Evolutionary conservation across 2,329 filamentous ascomycete genomes (phyloP), one percentile per base, ranked within the genome.

Genomic region (Claviceps quebecensis): DNA sequence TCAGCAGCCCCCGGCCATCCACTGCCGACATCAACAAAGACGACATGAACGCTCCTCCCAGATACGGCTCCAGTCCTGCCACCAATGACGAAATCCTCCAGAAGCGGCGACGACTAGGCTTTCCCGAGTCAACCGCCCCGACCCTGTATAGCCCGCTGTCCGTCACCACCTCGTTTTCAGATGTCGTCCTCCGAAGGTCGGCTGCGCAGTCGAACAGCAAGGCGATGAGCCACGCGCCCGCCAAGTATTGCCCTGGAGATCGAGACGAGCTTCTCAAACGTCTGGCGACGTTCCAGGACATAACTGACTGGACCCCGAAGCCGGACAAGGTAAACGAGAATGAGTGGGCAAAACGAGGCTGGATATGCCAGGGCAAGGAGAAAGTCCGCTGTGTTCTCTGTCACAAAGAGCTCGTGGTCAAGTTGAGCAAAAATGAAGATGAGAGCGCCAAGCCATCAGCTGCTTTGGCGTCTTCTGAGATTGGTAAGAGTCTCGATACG

Each of bases 281-380:
- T 23, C 73, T 98, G 29, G 84, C 84, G 54, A 94, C 88, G 0
- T 98, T 95, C 63, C 86, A 91, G 62, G 88, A 91, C 58, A 82
- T 97, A 47, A 93, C 88, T 50, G 80, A 86, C 63, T 98, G 91
- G 91, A 85, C 86, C n/a, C 86, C 87, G 0, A 97, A 97, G 65
- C 90, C 93, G 0, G 80, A 90, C 49, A 75, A 74, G 37, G 83
- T 97, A 59, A 88, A 81, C 62, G 93, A 97, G 68, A 82, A 96
- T 7, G 85, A 89, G 65, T 98, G 93, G 93, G 90, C 90, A 0
- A 95, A 91, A 71, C 74, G 86, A 53, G 91, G 91, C 1, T 98
- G 93, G 91, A 75, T 84, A 4, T 96, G 91, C 60, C 81, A 85
- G 45, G 84, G 84, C 59, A 81, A 82, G 56, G 89, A 95, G 67